Evolutionary conservation across 108 stramenopile species (phyloP).

Genomic region (Mediolabrus comicus): DNA sequence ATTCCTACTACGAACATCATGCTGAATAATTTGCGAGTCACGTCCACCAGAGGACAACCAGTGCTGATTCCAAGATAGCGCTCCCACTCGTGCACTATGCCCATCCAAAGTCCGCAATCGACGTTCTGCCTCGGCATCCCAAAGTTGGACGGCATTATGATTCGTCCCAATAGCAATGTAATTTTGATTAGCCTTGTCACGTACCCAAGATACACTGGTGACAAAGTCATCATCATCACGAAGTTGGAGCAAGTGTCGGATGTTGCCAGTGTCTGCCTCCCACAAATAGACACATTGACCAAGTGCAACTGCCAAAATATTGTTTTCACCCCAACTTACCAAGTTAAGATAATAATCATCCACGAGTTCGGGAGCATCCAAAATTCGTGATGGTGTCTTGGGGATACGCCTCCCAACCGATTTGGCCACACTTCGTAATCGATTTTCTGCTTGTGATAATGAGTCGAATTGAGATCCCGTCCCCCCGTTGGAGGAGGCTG

Average conservation of each 20-base stretch:
- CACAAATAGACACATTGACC: constrained; percentile 98
- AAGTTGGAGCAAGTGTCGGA: constrained; percentile 88
- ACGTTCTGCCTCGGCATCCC: constrained; percentile 81
- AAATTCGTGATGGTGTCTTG: constrained; percentile 92
- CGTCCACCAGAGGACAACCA: constrained; percentile 87
- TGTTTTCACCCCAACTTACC: constrained; percentile 90
- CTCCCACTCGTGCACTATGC: constrained; percentile 93
- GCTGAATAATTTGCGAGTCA: constrained; percentile 93
- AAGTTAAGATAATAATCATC: constrained; percentile 98
- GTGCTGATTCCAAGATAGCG: constrained; percentile 97
- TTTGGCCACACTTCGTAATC: constrained; percentile 45
- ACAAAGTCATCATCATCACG: constrained; percentile 85
- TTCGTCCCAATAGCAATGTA: constrained; percentile 91
- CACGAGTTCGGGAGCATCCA: constrained; percentile 96
- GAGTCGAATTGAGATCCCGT: constrained; percentile 16
- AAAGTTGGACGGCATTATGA: constrained; percentile 84
- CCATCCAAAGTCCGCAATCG: constrained; percentile 96
- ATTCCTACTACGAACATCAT: constrained; percentile 94
- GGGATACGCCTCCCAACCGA: constrained; percentile 90
- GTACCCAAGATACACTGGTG: constrained; percentile 90
- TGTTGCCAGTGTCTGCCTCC: constrained; percentile 96
- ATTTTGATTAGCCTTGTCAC: constrained; percentile 43
- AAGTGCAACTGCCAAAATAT: constrained; percentile 96
- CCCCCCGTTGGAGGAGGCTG: constrained; percentile 41
- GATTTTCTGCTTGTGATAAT: constrained; percentile 34